phyloP scores from a whole-genome alignment of 176 grass and related monocot species.

The Lolium perenne region DNA sequence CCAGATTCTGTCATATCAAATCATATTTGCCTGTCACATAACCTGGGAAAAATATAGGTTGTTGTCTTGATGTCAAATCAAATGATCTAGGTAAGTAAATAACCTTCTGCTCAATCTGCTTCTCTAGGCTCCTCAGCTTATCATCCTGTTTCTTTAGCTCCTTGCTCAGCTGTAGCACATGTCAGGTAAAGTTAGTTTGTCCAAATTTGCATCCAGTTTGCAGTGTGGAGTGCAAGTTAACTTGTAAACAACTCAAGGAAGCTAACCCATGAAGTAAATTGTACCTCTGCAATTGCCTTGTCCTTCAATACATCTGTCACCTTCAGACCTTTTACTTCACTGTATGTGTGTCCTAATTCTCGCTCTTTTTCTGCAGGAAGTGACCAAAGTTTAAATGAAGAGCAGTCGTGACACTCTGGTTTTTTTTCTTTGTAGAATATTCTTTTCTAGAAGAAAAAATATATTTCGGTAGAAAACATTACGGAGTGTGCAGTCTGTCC shows the following conservation, averaged over 20 bases:
- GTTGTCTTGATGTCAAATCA: background rate
- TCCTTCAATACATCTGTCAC: slow-evolving; percentile 78
- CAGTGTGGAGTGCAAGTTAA: slow-evolving; percentile 16
- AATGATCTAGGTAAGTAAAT: slow-evolving; percentile 1
- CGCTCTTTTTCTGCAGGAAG: slow-evolving; percentile 79
- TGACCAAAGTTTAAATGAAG: slow-evolving; percentile 3
- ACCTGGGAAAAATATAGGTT: background rate
- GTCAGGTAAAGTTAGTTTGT: slow-evolving; percentile 14
- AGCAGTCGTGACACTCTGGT: background rate
- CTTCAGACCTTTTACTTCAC: slow-evolving; percentile 83
- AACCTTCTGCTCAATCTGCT: slow-evolving; percentile 87
- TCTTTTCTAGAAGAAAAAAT: background rate
- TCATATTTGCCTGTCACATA: background rate
- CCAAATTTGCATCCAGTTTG: background rate
- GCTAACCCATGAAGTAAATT: slow-evolving; percentile 40
- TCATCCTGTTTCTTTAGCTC: slow-evolving; percentile 87
- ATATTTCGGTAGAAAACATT: background rate
- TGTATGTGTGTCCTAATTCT: slow-evolving; percentile 65
- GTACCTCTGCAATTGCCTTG: slow-evolving; percentile 84
- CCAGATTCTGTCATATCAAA: slow-evolving; percentile 71
- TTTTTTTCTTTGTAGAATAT: background rate
- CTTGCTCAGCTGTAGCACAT: slow-evolving; percentile 70
- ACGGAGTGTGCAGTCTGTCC: background rate
- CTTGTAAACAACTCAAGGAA: slow-evolving; percentile 38
- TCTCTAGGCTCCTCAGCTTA: slow-evolving; percentile 63